phyloP scores from a whole-genome alignment of 495 filamentous ascomycete genomes.

The Aspergillus diversus region DNA sequence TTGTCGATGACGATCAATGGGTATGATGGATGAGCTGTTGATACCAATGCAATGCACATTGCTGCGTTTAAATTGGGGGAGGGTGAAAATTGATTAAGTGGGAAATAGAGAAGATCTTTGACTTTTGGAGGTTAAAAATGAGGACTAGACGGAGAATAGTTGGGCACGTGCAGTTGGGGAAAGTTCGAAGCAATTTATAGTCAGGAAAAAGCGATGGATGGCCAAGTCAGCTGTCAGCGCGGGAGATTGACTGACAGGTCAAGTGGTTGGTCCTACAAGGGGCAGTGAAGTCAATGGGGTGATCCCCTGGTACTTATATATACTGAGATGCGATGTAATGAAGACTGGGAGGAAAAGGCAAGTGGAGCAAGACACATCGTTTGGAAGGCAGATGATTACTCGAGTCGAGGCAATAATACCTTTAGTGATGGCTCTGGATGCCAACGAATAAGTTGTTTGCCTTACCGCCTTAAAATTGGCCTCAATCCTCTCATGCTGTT shows the following conservation, averaged over 20 bases:
- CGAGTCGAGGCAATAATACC: background rate
- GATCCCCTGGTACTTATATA: background rate
- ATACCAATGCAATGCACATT: conserved; percentile 94
- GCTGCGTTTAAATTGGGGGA: conserved; percentile 8
- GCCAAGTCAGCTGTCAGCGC: background rate
- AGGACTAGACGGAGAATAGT: conserved; percentile 3
- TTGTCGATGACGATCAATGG: conserved; percentile 90
- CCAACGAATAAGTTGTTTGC: background rate
- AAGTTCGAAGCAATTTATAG: background rate
- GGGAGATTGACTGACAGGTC: background rate
- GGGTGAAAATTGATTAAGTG: background rate
- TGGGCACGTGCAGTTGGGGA: conserved; percentile 17
- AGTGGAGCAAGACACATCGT: too few species aligned
- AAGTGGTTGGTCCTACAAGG: background rate
- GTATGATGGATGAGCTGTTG: conserved; percentile 89
- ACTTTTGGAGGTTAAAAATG: too few species aligned
- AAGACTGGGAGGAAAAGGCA: too few species aligned
- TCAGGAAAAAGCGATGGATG: background rate
- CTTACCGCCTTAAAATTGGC: conserved; percentile 1
- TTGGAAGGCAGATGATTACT: too few species aligned
- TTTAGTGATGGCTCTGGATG: background rate
- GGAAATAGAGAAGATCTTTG: background rate
- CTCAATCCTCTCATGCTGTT: too few species aligned
- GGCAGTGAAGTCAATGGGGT: background rate
- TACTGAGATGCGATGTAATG: background rate